Evolutionary conservation across 2,329 filamentous ascomycete species (phyloP).

Genomic region (Lachnellula suecica): DNA sequence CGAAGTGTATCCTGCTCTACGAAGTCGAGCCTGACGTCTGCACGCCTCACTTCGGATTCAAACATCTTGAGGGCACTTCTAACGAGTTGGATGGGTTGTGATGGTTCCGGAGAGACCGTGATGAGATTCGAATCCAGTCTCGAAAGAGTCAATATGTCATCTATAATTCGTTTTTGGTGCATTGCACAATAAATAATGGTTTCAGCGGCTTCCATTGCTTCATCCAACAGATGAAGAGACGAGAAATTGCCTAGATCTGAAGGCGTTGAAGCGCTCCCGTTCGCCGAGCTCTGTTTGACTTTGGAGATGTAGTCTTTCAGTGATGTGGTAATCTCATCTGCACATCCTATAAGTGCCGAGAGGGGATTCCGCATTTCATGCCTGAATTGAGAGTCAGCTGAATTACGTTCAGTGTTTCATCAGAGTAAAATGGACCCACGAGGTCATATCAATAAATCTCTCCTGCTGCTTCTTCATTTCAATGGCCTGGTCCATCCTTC

Average conservation of each 20-base stretch:
- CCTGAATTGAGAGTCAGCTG: background rate
- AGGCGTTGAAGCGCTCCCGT: background rate
- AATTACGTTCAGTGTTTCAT: background rate
- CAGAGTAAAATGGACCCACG: conserved; percentile 21
- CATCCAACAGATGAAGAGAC: conserved; percentile 47
- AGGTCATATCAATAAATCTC: conserved; percentile 75
- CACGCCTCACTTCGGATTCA: conserved; percentile 68
- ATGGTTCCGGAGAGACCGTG: conserved; percentile 36
- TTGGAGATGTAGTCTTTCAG: conserved; percentile 5
- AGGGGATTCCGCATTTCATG: conserved; percentile 76
- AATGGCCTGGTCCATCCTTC: conserved; percentile 50
- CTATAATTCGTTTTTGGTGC: conserved; percentile 75
- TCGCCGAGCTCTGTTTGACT: background rate
- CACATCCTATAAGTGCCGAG: conserved; percentile 72
- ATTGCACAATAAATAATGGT: conserved; percentile 76
- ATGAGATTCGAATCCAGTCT: conserved; percentile 75
- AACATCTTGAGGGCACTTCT: conserved; percentile 74
- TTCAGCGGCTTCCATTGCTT: conserved; percentile 72
- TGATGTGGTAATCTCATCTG: conserved; percentile 46
- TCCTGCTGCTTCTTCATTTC: conserved; percentile 69
- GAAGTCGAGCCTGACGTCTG: conserved; percentile 66
- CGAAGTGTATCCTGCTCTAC: conserved; percentile 61
- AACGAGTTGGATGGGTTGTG: conserved; percentile 65
- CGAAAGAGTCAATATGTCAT: conserved; percentile 70
- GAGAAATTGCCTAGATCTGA: conserved; percentile 8